Evolutionary conservation across 805 yeast species (phyloP).

Genomic region (Trichomonascus vanleenenianus): DNA sequence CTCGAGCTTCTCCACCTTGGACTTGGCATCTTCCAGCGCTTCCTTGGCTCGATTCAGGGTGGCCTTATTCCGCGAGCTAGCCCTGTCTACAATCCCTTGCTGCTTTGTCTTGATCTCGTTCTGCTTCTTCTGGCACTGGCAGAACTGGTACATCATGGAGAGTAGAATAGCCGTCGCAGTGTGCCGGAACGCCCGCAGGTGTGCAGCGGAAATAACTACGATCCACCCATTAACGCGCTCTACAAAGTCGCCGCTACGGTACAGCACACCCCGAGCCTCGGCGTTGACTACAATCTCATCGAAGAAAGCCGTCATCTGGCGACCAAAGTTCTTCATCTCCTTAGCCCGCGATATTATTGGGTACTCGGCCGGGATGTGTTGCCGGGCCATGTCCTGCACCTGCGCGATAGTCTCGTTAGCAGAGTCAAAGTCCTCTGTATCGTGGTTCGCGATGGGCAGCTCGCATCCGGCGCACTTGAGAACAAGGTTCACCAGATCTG

Average conservation of each 20-base stretch:
- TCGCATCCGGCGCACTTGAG: slow-evolving; percentile 68
- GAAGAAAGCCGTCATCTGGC: slow-evolving; percentile 50
- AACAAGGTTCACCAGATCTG: slow-evolving; percentile 58
- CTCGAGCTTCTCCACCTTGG: slow-evolving; percentile 22
- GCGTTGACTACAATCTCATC: slow-evolving; percentile 5
- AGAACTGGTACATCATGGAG: slow-evolving; percentile 51
- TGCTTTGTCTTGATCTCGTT: slow-evolving; percentile 8
- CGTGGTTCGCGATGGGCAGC: slow-evolving; percentile 63
- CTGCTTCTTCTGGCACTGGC: slow-evolving; percentile 31
- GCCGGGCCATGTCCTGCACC: slow-evolving; percentile 50
- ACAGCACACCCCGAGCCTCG: slow-evolving; percentile 12
- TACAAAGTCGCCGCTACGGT: slow-evolving; percentile 34
- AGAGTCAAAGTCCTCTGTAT: slow-evolving; percentile 59
- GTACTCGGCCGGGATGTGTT: slow-evolving; percentile 60
- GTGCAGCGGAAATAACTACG: slow-evolving; percentile 59
- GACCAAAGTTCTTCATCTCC: slow-evolving; percentile 41
- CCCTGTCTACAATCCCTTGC: slow-evolving; percentile 4
- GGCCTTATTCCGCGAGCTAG: slow-evolving; percentile 4
- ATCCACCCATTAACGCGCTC: slow-evolving; percentile 57
- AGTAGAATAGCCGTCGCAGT: slow-evolving; percentile 55
- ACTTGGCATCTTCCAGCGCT: slow-evolving; percentile 6
- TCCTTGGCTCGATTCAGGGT: background rate
- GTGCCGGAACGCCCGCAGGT: slow-evolving; percentile 62
- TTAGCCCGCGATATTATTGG: slow-evolving; percentile 52
- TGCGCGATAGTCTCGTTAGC: slow-evolving; percentile 70